Percentiles rank a stretch among this genome's conserved stretches.
Conservation (phyloP, 202 grass and related monocot genomes). For the Panicum hallii region DNA sequence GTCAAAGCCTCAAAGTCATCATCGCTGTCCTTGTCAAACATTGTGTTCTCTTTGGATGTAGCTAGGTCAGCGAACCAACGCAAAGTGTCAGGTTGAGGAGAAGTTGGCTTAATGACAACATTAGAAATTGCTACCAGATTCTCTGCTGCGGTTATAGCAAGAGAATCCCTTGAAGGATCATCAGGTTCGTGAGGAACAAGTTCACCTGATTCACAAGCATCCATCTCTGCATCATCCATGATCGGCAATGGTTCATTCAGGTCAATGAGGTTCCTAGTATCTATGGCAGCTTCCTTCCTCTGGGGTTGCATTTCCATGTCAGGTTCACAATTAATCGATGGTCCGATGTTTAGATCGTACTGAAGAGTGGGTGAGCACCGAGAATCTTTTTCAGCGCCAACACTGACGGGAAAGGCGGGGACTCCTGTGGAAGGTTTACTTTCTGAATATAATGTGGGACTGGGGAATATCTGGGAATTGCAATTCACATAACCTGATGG, state of each 20-base stretch:
- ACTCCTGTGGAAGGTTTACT: constrained; percentile 21
- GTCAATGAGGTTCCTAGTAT: constrained; percentile 56
- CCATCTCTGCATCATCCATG: constrained; percentile 49
- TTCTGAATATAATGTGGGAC: constrained; percentile 39
- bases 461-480: constrained; percentile 31
- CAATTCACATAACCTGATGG: constrained; percentile 35
- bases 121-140: constrained; percentile 56
- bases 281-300: constrained; percentile 36
- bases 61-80: constrained; percentile 63
- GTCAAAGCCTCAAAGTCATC: constrained; percentile 66
- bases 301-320: constrained; percentile 38
- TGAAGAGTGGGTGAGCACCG: neutral
- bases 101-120: constrained; percentile 22
- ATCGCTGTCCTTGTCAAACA: constrained; percentile 45
- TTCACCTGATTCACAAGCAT: constrained; percentile 14
- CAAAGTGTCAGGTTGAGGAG: constrained; percentile 52
- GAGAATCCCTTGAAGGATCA: constrained; percentile 42
- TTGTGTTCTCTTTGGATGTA: constrained; percentile 37
- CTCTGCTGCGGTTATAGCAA: constrained; percentile 52
- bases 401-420: constrained; percentile 28
- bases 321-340: neutral
- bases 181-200: constrained; percentile 39
- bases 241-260: constrained; percentile 66
- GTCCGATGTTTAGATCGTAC: neutral
- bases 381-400: constrained; percentile 33